Percentiles rank a stretch among this genome's conserved stretches.
phyloP scores from a whole-genome alignment of 495 filamentous ascomycete species.

The Clohesyomyces aquaticus region DNA sequence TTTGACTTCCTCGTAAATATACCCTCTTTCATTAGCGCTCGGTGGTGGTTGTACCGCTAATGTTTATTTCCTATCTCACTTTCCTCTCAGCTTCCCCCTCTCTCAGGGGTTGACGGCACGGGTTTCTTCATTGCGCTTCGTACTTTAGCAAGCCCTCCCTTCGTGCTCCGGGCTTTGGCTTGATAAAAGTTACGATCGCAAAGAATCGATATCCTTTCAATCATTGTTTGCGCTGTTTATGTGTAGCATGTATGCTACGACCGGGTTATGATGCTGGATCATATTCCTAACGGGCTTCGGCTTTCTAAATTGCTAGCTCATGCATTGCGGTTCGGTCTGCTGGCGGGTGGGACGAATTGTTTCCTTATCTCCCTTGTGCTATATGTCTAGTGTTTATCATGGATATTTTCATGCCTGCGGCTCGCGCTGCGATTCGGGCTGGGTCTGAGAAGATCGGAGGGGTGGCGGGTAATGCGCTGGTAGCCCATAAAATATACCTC shows the following conservation, averaged over 20 bases:
- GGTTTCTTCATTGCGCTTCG: no score
- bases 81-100: no score
- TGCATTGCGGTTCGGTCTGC: neutral
- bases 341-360: neutral
- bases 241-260: no score
- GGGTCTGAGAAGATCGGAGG: neutral
- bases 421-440: neutral
- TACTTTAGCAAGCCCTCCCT: no score
- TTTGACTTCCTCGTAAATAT: neutral
- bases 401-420: neutral
- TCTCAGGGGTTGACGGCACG: no score
- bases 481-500: neutral
- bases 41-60: neutral
- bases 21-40: neutral
- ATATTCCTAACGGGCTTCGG: neutral
- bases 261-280: no score
- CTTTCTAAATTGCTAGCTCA: neutral
- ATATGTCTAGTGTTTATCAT: neutral
- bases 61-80: neutral
- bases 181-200: no score
- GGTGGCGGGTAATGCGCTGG: neutral
- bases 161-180: no score
- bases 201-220: no score
- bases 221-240: no score
- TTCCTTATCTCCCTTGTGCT: neutral